Percentiles rank a stretch among this genome's conserved stretches.
Evolutionary conservation across 2,329 filamentous ascomycete genomes (phyloP).

Genomic region (Fusarium veterinarium): DNA sequence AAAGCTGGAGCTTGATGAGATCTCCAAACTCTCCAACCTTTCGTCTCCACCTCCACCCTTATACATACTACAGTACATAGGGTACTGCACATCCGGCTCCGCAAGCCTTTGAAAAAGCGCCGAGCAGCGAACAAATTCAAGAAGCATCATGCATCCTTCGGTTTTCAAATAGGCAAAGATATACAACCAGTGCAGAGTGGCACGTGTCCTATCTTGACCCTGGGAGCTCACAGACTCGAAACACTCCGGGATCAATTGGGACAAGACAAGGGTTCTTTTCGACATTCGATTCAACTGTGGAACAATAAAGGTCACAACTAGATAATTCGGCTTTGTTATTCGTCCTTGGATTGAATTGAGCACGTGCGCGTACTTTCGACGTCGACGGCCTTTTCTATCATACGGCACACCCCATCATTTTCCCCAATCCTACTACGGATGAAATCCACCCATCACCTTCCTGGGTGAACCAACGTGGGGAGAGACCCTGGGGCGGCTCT

Average conservation of each 20-base stretch:
- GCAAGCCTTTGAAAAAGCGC: not conserved
- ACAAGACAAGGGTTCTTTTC: slow-evolving; percentile 21
- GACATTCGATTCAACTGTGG: slow-evolving; percentile 9
- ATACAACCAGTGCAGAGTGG: slow-evolving; percentile 39
- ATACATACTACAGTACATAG: not conserved
- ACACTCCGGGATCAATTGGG: not conserved
- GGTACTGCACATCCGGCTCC: not conserved
- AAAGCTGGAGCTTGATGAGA: slow-evolving; percentile 17
- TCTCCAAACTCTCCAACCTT: slow-evolving; percentile 37
- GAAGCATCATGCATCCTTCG: slow-evolving; percentile 16
- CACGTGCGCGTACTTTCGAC: slow-evolving; percentile 40
- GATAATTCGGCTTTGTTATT: slow-evolving; percentile 31
- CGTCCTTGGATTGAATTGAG: slow-evolving; percentile 34
- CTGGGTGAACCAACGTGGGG: slow-evolving; percentile 44
- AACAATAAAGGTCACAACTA: slow-evolving; percentile 12
- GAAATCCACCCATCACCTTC: slow-evolving; percentile 46
- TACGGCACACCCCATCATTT: slow-evolving; percentile 15
- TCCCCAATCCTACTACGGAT: slow-evolving; percentile 16
- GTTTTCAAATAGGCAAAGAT: slow-evolving; percentile 20
- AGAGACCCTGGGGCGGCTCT: slow-evolving; percentile 33
- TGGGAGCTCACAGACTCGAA: slow-evolving; percentile 18
- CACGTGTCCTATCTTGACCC: slow-evolving; percentile 40
- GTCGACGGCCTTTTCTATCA: slow-evolving; percentile 14
- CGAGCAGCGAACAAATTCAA: not conserved
- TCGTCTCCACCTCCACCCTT: slow-evolving; percentile 33